These are phyloP conservation scores for Byssoonygena ceratinophila DNA, from an alignment of 2,329 filamentous ascomycete species.

Conservation along the genomic window DNA sequence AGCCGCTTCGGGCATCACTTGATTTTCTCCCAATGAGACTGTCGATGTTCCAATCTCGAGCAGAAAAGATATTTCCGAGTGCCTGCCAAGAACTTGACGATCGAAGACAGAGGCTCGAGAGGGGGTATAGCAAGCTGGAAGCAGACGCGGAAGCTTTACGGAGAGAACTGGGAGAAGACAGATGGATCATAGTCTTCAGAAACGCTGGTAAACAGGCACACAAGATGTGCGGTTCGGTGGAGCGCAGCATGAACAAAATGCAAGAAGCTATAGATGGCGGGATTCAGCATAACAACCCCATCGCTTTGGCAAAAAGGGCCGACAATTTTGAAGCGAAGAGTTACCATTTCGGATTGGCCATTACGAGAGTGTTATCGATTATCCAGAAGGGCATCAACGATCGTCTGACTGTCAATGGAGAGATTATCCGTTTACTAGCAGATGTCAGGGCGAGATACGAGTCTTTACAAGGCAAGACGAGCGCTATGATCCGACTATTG, in stretches of 20 bases:
- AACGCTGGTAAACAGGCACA: conserved; percentile 84
- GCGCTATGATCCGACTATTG: conserved; percentile 61
- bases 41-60: conserved; percentile 71
- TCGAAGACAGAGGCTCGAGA: conserved; percentile 62
- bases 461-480: conserved; percentile 63
- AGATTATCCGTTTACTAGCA: conserved; percentile 74
- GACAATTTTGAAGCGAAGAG: conserved; percentile 94
- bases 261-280: conserved; percentile 67
- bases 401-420: conserved; percentile 90
- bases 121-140: conserved; percentile 78
- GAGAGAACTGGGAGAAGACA: conserved; percentile 85
- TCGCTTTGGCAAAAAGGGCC: conserved; percentile 65
- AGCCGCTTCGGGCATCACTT: conserved; percentile 79
- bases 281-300: conserved; percentile 60
- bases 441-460: conserved; percentile 80
- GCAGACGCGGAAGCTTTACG: conserved; percentile 80
- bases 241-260: conserved; percentile 73
- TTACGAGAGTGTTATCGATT: conserved; percentile 80
- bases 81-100: conserved; percentile 81
- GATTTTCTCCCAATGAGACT: conserved; percentile 94
- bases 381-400: conserved; percentile 95
- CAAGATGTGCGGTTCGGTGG: conserved; percentile 94
- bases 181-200: conserved; percentile 91
- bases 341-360: conserved; percentile 83
- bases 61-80: conserved; percentile 69